These are phyloP conservation scores for Aureobasidium sp. DNA, from an alignment of 2,329 filamentous ascomycete species.

Conservation along the genomic window DNA sequence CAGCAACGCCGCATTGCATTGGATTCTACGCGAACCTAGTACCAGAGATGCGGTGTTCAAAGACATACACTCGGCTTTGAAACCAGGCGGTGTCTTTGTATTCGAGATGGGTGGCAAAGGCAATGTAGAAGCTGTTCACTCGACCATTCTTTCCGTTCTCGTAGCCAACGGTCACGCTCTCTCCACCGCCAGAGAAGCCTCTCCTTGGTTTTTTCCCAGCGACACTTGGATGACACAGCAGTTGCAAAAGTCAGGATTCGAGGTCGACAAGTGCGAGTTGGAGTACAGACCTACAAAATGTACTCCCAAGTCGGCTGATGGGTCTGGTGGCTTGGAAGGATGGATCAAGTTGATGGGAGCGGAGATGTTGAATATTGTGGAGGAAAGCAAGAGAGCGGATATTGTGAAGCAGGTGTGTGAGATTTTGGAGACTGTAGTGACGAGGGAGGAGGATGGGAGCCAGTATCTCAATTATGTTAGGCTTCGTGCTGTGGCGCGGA, in stretches of 20 bases:
- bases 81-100: conserved; percentile 48
- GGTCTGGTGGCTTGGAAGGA: conserved; percentile 46
- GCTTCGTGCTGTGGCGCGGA: conserved; percentile 34
- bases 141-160: conserved; percentile 48
- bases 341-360: conserved; percentile 60
- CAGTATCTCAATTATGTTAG: conserved; percentile 41
- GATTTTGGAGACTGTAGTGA: conserved; percentile 47
- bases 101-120: conserved; percentile 68
- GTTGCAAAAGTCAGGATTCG: conserved; percentile 34
- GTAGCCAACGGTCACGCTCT: conserved; percentile 43
- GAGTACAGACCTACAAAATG: conserved; percentile 57
- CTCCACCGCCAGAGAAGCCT: conserved; percentile 38
- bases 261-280: conserved; percentile 43
- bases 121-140: conserved; percentile 56
- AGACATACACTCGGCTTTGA: conserved; percentile 44
- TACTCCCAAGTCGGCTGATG: conserved; percentile 32
- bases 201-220: conserved; percentile 67
- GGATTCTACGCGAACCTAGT: conserved; percentile 39
- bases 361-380: conserved; percentile 48
- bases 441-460: conserved; percentile 49
- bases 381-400: conserved; percentile 41
- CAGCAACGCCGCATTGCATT: conserved; percentile 36
- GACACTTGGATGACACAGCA: conserved; percentile 45
- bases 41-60: conserved; percentile 46
- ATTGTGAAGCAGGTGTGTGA: conserved; percentile 47